Percentiles rank a stretch among this genome's conserved stretches.
Evolutionary conservation across 257 asterid species (phyloP).

Genomic region (Avicennia marina): DNA sequence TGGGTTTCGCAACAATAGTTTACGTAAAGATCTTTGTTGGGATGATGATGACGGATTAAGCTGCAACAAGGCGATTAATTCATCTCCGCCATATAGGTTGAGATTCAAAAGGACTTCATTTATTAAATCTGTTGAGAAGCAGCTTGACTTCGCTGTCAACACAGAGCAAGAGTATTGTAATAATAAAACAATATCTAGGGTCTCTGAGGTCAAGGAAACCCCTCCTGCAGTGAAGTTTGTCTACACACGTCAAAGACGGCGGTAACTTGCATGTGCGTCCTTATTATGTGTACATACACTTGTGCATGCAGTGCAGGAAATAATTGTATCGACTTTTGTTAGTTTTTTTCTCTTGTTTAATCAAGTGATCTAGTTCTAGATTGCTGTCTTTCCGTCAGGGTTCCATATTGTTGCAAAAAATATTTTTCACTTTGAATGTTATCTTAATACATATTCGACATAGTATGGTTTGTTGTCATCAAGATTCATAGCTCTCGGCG

Average conservation of each 20-base stretch:
- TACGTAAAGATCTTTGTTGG: slow-evolving; percentile 23
- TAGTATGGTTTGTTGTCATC: too few relatives aligned
- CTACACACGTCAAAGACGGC: slow-evolving; percentile 50
- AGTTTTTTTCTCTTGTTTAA: not conserved
- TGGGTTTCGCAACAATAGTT: slow-evolving; percentile 27
- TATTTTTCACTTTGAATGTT: too few relatives aligned
- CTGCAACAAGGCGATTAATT: slow-evolving; percentile 45
- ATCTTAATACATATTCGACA: too few relatives aligned
- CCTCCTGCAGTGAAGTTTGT: slow-evolving; percentile 47
- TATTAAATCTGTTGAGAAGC: slow-evolving; percentile 80
- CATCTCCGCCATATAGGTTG: slow-evolving; percentile 86
- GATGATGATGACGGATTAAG: slow-evolving; percentile 33
- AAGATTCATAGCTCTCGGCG: too few relatives aligned
- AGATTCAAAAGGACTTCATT: slow-evolving; percentile 63
- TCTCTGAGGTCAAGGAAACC: slow-evolving; percentile 30
- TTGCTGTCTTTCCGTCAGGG: not conserved
- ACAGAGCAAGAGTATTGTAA: slow-evolving; percentile 32
- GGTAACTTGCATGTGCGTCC: slow-evolving; percentile 19
- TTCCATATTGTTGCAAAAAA: too few relatives aligned
- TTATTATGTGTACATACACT: not conserved
- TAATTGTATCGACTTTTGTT: not conserved
- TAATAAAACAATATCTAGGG: slow-evolving; percentile 30
- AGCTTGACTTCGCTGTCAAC: slow-evolving; percentile 61
- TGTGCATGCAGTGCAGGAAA: not conserved
- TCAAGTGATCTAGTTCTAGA: not conserved